Percentiles rank a stretch among this genome's conserved stretches.
phyloP scores from a whole-genome alignment of 1,284 basidiomycete genomes.

The Papiliotrema fonsecae region DNA sequence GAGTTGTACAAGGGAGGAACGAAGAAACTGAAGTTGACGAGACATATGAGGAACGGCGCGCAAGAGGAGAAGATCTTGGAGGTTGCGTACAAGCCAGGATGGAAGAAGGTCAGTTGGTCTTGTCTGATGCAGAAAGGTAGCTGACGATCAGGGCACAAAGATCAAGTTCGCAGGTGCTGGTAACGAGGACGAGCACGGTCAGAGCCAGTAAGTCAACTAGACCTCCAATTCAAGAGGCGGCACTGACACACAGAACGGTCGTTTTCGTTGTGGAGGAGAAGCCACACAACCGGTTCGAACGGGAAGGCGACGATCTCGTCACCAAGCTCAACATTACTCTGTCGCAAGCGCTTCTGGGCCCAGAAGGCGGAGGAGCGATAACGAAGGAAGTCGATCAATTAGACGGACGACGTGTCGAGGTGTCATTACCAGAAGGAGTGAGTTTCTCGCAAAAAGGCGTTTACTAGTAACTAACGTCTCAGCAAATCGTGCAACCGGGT shows the following conservation, averaged over 20 bases:
- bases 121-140: not conserved
- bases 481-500: conserved; percentile 71
- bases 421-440: conserved; percentile 58
- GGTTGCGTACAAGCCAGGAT: conserved; percentile 71
- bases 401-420: conserved; percentile 70
- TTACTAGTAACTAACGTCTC: not conserved
- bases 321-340: conserved; percentile 63
- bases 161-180: conserved; percentile 81
- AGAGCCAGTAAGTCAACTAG: conserved; percentile 57
- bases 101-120: conserved; percentile 45
- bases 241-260: conserved; percentile 48
- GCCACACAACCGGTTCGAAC: conserved; percentile 65
- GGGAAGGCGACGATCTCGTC: conserved; percentile 76
- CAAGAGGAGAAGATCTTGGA: conserved; percentile 89
- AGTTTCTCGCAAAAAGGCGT: conserved; percentile 12
- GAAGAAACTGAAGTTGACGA: conserved; percentile 84
- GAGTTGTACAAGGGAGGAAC: conserved; percentile 86
- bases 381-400: conserved; percentile 58
- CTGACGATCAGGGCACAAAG: conserved; percentile 66
- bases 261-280: conserved; percentile 91
- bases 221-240: not conserved
- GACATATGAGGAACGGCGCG: conserved; percentile 64
- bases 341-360: conserved; percentile 69
- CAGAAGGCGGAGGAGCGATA: conserved; percentile 50
- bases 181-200: conserved; percentile 70